Conservation (phyloP, 129 eudicot genomes). For the Logfia minima region DNA sequence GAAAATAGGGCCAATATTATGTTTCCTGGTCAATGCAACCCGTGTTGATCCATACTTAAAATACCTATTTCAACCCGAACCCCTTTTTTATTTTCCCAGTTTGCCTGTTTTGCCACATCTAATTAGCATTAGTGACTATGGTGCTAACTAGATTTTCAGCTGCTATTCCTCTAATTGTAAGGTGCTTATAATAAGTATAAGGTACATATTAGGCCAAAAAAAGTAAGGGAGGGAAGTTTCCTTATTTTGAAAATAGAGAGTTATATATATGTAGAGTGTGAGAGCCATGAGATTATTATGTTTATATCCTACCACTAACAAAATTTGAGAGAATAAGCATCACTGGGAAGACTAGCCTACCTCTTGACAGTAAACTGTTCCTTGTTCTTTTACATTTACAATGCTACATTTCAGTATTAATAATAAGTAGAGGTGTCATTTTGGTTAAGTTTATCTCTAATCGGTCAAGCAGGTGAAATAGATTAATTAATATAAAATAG, state of each 20-base stretch:
- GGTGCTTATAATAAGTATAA: neutral
- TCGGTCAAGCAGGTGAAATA: neutral
- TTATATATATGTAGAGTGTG: neutral
- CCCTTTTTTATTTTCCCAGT: neutral
- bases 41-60: neutral
- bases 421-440: neutral
- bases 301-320: neutral
- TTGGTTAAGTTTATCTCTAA: neutral
- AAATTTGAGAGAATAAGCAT: neutral
- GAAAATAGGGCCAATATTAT: neutral
- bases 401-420: neutral
- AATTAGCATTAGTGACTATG: neutral
- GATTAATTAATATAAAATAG: neutral
- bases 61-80: too few relatives aligned
- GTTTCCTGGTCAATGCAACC: neutral
- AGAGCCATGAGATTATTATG: neutral
- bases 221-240: neutral
- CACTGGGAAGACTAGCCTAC: neutral
- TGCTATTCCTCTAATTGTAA: too few relatives aligned
- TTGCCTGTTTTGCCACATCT: neutral
- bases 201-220: neutral
- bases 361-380: neutral
- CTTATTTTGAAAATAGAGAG: neutral
- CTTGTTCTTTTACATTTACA: neutral
- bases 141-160: too few relatives aligned